phyloP scores from a whole-genome alignment of 2,329 filamentous ascomycete species.

The Alternaria ventricosa region DNA sequence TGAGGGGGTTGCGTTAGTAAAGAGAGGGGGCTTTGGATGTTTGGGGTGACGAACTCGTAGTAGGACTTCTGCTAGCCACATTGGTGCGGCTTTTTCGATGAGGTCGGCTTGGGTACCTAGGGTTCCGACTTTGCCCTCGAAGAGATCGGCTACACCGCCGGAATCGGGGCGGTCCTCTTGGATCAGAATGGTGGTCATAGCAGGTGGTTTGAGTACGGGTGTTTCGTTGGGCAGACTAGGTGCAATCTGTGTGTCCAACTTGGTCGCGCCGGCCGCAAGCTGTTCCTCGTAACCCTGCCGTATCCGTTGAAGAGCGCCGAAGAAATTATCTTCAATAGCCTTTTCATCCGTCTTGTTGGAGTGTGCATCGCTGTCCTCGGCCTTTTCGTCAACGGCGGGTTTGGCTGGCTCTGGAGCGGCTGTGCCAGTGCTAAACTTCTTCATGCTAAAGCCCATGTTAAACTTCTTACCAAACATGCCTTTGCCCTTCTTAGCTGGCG shows the following conservation, averaged over 20 bases:
- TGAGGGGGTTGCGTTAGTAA: not conserved
- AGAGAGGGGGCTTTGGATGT: not conserved
- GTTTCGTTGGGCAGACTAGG: slow-evolving; percentile 77
- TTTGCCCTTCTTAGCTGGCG: slow-evolving; percentile 61
- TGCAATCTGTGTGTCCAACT: slow-evolving; percentile 68
- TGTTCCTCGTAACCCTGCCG: slow-evolving; percentile 75
- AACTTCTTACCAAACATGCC: slow-evolving; percentile 83
- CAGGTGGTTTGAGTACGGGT: slow-evolving; percentile 75
- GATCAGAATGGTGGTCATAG: slow-evolving; percentile 67
- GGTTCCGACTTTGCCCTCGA: slow-evolving; percentile 83
- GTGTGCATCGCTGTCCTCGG: slow-evolving; percentile 65
- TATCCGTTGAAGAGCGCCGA: slow-evolving; percentile 75
- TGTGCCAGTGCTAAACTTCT: slow-evolving; percentile 76
- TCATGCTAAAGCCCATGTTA: slow-evolving; percentile 78
- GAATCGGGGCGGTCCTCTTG: slow-evolving; percentile 69
- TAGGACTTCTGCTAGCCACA: slow-evolving; percentile 90
- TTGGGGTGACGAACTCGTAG: slow-evolving; percentile 62
- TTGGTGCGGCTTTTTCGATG: slow-evolving; percentile 84
- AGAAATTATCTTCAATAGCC: slow-evolving; percentile 76
- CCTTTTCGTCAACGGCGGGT: slow-evolving; percentile 77
- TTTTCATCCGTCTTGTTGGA: slow-evolving; percentile 69
- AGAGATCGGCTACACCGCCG: slow-evolving; percentile 79
- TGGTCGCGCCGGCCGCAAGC: slow-evolving; percentile 57
- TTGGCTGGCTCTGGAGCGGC: slow-evolving; percentile 69
- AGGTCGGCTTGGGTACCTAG: slow-evolving; percentile 79